Conservation (phyloP, 2,329 filamentous ascomycete species). For the Penicillium capsulatum region DNA sequence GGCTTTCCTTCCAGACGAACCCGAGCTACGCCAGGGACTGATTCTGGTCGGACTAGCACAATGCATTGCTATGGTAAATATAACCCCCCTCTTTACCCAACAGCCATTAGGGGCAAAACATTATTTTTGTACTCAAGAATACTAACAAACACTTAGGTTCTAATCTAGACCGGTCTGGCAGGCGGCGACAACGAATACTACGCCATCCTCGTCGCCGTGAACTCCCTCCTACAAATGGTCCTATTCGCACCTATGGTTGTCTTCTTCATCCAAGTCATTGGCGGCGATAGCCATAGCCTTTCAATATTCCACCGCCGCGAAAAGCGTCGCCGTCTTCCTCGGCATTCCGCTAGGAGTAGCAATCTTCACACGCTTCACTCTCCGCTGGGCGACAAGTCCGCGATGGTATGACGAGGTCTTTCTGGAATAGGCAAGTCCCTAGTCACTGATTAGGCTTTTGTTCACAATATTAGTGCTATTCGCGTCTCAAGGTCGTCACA, state of each 20-base stretch:
- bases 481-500: conserved; percentile 70
- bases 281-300: conserved; percentile 46
- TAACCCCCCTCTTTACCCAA: background rate
- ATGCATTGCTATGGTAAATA: conserved; percentile 78
- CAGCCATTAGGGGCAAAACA: too few species aligned
- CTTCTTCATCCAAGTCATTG: conserved; percentile 67
- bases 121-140: too few species aligned
- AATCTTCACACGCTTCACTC: conserved; percentile 64
- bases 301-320: conserved; percentile 66
- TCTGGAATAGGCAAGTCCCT: conserved; percentile 64
- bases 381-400: conserved; percentile 54
- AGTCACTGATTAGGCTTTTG: conserved; percentile 75
- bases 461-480: conserved; percentile 87
- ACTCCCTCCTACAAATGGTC: conserved; percentile 70
- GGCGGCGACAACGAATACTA: conserved; percentile 78
- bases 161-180: conserved; percentile 75
- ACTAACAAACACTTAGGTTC: conserved; percentile 38
- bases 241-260: conserved; percentile 67
- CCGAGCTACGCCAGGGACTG: conserved; percentile 57
- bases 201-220: conserved; percentile 71
- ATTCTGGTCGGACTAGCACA: conserved; percentile 79
- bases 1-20: conserved; percentile 53
- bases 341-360: conserved; percentile 79
- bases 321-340: conserved; percentile 77
- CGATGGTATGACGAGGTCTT: conserved; percentile 53